phyloP scores from a whole-genome alignment of 805 yeast genomes.

The Zygoascus biomembranicola region DNA sequence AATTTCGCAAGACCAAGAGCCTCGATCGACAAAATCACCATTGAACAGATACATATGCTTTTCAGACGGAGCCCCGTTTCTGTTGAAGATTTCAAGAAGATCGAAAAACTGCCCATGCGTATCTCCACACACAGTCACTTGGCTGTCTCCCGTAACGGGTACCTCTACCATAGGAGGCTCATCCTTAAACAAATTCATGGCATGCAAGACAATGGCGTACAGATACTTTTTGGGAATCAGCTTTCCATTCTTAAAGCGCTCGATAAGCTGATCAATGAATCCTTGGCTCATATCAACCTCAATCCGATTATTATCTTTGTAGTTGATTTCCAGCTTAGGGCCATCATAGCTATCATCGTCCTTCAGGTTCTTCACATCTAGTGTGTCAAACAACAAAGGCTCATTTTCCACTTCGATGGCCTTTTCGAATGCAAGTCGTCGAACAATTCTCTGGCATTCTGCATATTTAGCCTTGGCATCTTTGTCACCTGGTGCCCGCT shows the following conservation, averaged over 20 bases:
- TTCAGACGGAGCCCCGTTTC: constrained; percentile 60
- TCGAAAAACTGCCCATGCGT: constrained; percentile 97
- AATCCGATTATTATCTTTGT: constrained; percentile 27
- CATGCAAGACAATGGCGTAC: constrained; percentile 70
- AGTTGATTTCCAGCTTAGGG: constrained; percentile 39
- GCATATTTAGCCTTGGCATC: constrained; percentile 54
- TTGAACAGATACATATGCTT: constrained; percentile 78
- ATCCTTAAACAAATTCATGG: constrained; percentile 48
- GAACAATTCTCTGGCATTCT: constrained; percentile 57
- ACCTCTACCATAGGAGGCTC: constrained; percentile 78
- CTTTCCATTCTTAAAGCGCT: constrained; percentile 64
- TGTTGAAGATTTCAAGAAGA: constrained; percentile 66
- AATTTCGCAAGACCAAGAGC: constrained; percentile 97
- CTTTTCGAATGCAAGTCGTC: constrained; percentile 69
- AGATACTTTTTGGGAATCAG: constrained; percentile 74
- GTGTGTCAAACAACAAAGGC: constrained; percentile 37
- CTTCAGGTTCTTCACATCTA: constrained; percentile 28
- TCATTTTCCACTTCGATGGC: constrained; percentile 76
- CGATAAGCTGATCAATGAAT: constrained; percentile 59
- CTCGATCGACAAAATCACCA: constrained; percentile 97
- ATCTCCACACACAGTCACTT: constrained; percentile 87
- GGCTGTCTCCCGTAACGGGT: constrained; percentile 27
- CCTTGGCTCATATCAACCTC: constrained; percentile 38
- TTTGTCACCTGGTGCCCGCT: constrained; percentile 57
- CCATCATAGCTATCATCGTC: constrained; percentile 56